Base-by-base conservation (phyloP, 2,329 filamentous ascomycete species). In the Rhynchosporium secalis region DNA sequence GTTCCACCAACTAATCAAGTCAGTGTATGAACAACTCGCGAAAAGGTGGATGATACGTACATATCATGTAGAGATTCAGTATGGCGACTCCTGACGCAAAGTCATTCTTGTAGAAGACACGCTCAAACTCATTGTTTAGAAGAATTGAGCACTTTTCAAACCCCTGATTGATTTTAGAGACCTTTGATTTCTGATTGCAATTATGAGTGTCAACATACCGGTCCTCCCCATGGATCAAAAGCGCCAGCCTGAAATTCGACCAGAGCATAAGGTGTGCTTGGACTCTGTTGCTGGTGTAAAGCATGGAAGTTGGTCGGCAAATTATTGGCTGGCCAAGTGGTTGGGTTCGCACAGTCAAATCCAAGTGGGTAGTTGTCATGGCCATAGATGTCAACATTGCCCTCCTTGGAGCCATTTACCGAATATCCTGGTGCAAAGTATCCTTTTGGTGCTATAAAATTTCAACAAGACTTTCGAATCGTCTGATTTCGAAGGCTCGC, bases 51-150 rank as follows among this genome's bases (percentile, higher is more conserved):
- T 20, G 28, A 9, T 15, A 52, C 48, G 29, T 36, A 66, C 74
- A 67, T 71, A 86, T 85, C 90, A 93, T 93, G 73, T 92, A 93
- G 1, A 91, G 71, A 68, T 87, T 92, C 62, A 92, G 78, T 7
- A 94, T 83, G 0, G 83, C 85, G 2, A 87, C 82, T 0, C 86
- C 87, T 15, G 87, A 83, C 43, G 85, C 84, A 58, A 87, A 83
- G 57, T 86, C 80, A 68, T 92, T 91, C 79, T 93, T 94, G 75
- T 92, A 90, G 71, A 92, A 91, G 0, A 95, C 86, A 15, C 90
- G 79, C 64, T 89, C 85, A 65, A 91, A 92, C 68, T 92, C 88
- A n/a, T 86, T 78, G 65, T 89, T 89, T 3, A 90, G 77, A 3
- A 93, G 79, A 2, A 79, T 76, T 3, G 83, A 78, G 69, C 91